Conservation (phyloP, 2,329 filamentous ascomycete genomes). For the Sporothrix inflata region DNA sequence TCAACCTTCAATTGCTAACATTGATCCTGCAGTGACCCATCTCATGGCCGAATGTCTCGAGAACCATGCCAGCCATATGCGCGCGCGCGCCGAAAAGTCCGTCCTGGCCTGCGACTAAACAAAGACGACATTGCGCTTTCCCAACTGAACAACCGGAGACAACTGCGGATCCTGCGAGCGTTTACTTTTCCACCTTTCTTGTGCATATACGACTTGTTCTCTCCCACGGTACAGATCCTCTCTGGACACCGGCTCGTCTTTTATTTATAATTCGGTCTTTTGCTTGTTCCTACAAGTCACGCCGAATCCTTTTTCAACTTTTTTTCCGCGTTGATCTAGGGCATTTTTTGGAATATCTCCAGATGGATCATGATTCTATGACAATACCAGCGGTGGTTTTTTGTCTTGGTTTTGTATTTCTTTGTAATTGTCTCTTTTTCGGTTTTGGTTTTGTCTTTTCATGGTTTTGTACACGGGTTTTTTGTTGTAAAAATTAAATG, state of each 20-base stretch:
- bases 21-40: conserved; percentile 49
- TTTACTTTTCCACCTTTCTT: too few species aligned
- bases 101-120: conserved; percentile 40
- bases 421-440: not conserved
- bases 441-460: not conserved
- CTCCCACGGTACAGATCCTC: not conserved
- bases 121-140: not conserved
- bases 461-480: not conserved
- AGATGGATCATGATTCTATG: not conserved
- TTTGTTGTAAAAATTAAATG: conserved; percentile 17
- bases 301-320: too few species aligned
- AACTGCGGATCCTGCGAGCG: not conserved
- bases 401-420: not conserved
- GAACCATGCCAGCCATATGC: conserved; percentile 57
- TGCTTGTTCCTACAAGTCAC: too few species aligned
- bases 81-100: conserved; percentile 57
- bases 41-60: conserved; percentile 61
- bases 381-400: not conserved
- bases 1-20: not conserved
- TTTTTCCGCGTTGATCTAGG: too few species aligned
- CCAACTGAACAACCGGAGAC: not conserved
- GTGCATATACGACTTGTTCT: not conserved
- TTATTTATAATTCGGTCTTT: not conserved
- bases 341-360: not conserved
- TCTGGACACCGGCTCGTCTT: not conserved